phyloP scores from a whole-genome alignment of 805 yeast species.

The Hermanozyma aechmeae region DNA sequence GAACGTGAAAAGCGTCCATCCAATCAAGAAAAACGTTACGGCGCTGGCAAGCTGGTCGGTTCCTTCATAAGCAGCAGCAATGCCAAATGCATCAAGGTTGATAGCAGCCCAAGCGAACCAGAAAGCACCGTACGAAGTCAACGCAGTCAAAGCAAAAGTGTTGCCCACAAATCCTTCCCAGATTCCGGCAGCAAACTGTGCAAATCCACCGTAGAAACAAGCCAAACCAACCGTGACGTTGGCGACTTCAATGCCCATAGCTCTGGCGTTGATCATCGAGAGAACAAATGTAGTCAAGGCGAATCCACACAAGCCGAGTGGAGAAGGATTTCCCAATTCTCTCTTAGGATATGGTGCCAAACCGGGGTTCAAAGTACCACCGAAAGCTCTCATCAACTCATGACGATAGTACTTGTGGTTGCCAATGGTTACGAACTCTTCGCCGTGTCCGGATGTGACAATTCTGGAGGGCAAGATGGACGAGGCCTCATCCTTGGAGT shows the following conservation, averaged over 20 bases:
- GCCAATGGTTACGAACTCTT: slow-evolving; percentile 24
- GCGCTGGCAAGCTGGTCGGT: slow-evolving; percentile 35
- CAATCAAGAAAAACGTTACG: slow-evolving; percentile 49
- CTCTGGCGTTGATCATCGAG: slow-evolving; percentile 45
- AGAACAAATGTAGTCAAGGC: slow-evolving; percentile 56
- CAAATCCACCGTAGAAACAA: slow-evolving; percentile 53
- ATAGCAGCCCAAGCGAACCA: slow-evolving; percentile 63
- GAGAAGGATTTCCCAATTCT: slow-evolving; percentile 42
- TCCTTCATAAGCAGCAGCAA: slow-evolving; percentile 41
- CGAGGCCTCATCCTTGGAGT: too few species aligned
- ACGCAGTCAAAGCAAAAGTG: slow-evolving; percentile 60
- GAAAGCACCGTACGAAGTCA: slow-evolving; percentile 58
- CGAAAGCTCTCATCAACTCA: slow-evolving; percentile 30
- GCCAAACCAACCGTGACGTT: slow-evolving; percentile 51
- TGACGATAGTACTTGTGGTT: slow-evolving; percentile 19
- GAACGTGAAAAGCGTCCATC: slow-evolving; percentile 57
- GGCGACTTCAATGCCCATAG: slow-evolving; percentile 42
- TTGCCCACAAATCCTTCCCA: slow-evolving; percentile 59
- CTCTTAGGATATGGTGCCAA: slow-evolving; percentile 27
- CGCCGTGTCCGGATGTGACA: slow-evolving; percentile 20
- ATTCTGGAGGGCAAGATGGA: too few species aligned
- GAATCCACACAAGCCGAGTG: slow-evolving; percentile 53
- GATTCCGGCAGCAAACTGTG: slow-evolving; percentile 54
- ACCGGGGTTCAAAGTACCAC: slow-evolving; percentile 27
- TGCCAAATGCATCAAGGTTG: slow-evolving; percentile 50